phyloP scores from a whole-genome alignment of 2,329 filamentous ascomycete species.

The Calonectria multiphialidica region DNA sequence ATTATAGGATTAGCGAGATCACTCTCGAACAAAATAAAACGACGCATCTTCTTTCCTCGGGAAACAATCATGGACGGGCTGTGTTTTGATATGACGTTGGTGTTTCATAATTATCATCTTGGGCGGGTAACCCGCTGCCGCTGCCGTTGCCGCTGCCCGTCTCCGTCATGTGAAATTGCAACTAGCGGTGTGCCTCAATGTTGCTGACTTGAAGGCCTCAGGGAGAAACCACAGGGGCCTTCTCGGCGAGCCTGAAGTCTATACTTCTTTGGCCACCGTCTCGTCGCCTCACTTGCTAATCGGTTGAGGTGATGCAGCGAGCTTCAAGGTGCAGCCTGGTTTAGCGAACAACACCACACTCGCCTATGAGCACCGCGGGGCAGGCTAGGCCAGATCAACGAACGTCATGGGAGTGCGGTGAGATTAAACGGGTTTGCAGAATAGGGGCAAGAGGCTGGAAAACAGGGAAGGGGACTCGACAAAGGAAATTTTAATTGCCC shows the following conservation, averaged over 20 bases:
- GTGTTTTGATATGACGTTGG: not conserved
- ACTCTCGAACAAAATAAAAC: conserved; percentile 43
- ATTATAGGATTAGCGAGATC: conserved; percentile 43
- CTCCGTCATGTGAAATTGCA: not conserved
- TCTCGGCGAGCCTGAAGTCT: not conserved
- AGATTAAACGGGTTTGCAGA: not conserved
- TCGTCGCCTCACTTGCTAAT: conserved; percentile 3
- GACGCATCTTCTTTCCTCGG: conserved; percentile 40
- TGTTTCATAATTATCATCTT: not conserved
- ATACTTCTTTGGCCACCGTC: not conserved
- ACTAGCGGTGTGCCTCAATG: not conserved
- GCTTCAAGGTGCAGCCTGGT: conserved; percentile 12
- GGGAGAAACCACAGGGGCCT: not conserved
- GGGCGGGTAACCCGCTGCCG: not conserved
- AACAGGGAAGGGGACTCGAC: not conserved
- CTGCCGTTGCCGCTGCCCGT: not conserved
- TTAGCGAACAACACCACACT: not conserved
- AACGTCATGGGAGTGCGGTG: not conserved
- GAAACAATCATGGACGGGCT: not conserved
- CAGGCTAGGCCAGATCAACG: conserved; percentile 1
- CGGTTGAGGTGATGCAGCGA: not conserved
- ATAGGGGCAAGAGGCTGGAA: not conserved
- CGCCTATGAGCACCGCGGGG: not conserved
- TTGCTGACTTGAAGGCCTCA: not conserved
- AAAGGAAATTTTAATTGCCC: not conserved